Base-by-base conservation (phyloP, 2,329 filamentous ascomycete species). In the Fusarium sp. region DNA sequence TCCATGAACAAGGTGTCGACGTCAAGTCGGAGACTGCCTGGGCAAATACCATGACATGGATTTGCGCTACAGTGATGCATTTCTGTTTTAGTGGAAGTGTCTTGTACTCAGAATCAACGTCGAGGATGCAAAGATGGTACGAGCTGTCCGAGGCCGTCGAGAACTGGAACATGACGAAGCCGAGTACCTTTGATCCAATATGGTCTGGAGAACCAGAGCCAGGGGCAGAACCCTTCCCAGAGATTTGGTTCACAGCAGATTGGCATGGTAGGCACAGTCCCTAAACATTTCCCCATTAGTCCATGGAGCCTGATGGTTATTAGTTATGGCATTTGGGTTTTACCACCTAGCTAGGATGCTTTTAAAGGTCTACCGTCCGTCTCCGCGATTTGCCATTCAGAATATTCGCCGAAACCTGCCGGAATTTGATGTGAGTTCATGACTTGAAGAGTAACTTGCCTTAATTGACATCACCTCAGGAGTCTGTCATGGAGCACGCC, bases 11-110 rank as follows among this genome's bases (percentile, higher is more conserved):
- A 37, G 52, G 30, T 28, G 59, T 60, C 32, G 62, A 69, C 11
- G 23, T 57, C 56, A 64, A 64, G 62, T 53, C 65, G 10, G 71
- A 74, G 50, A 74, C 62, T 23, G 69, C 69, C 12, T 74, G 71
- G 71, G 71, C 71, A 58, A 74, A 74, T 32, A 72, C 53, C 44
- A 74, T 74, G 56, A 63, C 66, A 21, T 74, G 71, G 69, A 72
- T 74, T 44, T 72, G 71, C 38, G 71, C 71, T 44, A 72, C 66
- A 5, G 69, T 74, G 9, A 53, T 74, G 16, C 44, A 70, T 25
- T 74, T 70, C 46, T 70, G 71, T 28, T 74, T 73, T 43, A 19
- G 56, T 10, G 56, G 38, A 23, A 46, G 16, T 18, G 11, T 12
- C 11, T 25, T 53, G 46, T 64, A 61, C n/a, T 19, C 25, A 4